Evolutionary conservation across 2,329 filamentous ascomycete species (phyloP).

Genomic region (Hymenoscyphus fructigenus): DNA sequence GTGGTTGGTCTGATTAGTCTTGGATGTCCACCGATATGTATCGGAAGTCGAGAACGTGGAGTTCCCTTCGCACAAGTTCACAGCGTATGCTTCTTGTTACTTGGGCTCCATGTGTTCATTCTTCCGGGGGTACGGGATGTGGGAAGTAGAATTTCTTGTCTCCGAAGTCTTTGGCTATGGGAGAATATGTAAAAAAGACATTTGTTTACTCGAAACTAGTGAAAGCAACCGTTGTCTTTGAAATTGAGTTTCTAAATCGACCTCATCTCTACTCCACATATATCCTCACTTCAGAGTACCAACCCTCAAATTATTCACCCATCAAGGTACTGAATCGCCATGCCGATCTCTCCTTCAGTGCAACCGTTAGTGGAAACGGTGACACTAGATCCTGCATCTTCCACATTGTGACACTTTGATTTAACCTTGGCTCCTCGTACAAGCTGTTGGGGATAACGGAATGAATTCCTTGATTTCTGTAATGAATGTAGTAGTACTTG

Average conservation of each 20-base stretch:
- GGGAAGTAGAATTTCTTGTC: neutral
- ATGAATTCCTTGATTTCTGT: neutral
- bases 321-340: neutral
- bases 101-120: neutral
- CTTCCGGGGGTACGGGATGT: neutral
- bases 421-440: no score
- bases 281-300: no score
- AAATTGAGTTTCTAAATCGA: no score
- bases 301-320: neutral
- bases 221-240: no score
- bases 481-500: neutral
- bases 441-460: neutral
- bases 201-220: neutral
- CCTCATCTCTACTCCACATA: no score
- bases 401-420: neutral
- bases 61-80: neutral
- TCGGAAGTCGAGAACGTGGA: neutral
- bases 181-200: neutral
- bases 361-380: neutral
- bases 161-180: no score
- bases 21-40: neutral
- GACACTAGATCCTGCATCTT: slow-evolving; percentile 1
- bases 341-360: neutral
- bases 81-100: neutral
- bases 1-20: neutral